These are phyloP conservation scores for Penicillium sp. DNA, from an alignment of 2,329 filamentous ascomycete species.

Conservation along the genomic window DNA sequence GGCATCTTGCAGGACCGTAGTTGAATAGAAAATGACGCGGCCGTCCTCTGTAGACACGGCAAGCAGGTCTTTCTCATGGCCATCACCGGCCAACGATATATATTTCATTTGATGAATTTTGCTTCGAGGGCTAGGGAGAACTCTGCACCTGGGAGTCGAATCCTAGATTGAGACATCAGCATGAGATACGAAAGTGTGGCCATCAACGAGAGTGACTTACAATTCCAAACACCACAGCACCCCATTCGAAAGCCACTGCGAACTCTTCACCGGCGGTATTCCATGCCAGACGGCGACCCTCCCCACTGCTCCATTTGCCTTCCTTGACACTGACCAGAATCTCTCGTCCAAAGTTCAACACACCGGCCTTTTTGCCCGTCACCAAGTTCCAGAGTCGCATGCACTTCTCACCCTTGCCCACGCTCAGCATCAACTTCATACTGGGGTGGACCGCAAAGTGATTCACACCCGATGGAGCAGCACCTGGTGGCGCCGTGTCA, in stretches of 20 bases:
- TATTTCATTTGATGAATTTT: constrained; percentile 87
- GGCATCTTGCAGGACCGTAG: constrained; percentile 50
- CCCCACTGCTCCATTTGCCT: constrained; percentile 74
- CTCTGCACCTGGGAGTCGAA: constrained; percentile 75
- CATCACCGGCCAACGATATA: constrained; percentile 54
- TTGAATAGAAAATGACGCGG: constrained; percentile 79
- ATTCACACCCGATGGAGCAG: constrained; percentile 84
- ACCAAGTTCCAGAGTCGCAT: constrained; percentile 97
- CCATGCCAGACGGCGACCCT: constrained; percentile 83
- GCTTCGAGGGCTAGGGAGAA: constrained; percentile 68
- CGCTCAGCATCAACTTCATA: constrained; percentile 94
- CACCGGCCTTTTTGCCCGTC: constrained; percentile 92
- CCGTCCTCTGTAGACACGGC: constrained; percentile 90
- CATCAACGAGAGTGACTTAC: constrained; percentile 39
- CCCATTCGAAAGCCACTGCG: constrained; percentile 84
- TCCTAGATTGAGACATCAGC: constrained; percentile 53
- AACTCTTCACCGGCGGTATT: constrained; percentile 77
- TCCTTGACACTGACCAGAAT: constrained; percentile 77
- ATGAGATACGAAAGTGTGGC: not conserved
- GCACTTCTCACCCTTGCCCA: constrained; percentile 83
- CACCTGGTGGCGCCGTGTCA: constrained; percentile 82
- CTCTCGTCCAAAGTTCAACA: constrained; percentile 78
- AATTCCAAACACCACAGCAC: constrained; percentile 82
- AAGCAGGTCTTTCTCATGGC: constrained; percentile 58
- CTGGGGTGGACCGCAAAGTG: constrained; percentile 94